A percentile compares a stretch with the other conserved stretches of the same genome.
Evolutionary conservation across 73 alveolate genomes (phyloP).

Genomic region (Paramecium tetraurelia): DNA sequence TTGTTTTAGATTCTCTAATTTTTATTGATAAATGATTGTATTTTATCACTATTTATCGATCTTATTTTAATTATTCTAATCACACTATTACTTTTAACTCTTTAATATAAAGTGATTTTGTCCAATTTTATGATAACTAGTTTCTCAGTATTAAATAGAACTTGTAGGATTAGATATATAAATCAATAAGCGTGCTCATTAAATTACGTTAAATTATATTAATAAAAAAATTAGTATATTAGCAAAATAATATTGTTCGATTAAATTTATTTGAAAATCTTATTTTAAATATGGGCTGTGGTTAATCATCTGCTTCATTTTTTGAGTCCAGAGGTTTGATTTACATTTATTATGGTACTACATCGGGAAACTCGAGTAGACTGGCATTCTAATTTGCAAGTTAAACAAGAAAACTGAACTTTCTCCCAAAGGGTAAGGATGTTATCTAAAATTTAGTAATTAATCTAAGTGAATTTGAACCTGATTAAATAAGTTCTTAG

Average conservation of each 20-base stretch:
- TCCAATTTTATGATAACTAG: neutral
- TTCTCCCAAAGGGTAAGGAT: slow-evolving; percentile 34
- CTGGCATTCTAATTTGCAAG: slow-evolving; percentile 38
- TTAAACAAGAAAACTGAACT: neutral
- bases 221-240: neutral
- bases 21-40: too few species aligned
- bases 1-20: too few species aligned
- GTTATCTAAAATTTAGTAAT: neutral
- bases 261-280: neutral
- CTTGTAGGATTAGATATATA: neutral
- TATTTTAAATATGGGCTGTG: slow-evolving; percentile 15
- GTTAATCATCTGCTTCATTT: neutral
- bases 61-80: too few species aligned
- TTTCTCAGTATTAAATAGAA: neutral
- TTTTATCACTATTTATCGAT: too few species aligned
- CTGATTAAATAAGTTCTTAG: neutral
- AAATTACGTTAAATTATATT: neutral
- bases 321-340: slow-evolving; percentile 50
- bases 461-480: slow-evolving; percentile 57
- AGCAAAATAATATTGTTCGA: neutral
- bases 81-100: too few species aligned
- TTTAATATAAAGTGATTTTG: too few species aligned
- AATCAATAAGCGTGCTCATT: neutral
- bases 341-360: neutral
- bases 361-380: slow-evolving; percentile 53